phyloP scores from a whole-genome alignment of 2,329 filamentous ascomycete genomes.

The Didymella pinodella region DNA sequence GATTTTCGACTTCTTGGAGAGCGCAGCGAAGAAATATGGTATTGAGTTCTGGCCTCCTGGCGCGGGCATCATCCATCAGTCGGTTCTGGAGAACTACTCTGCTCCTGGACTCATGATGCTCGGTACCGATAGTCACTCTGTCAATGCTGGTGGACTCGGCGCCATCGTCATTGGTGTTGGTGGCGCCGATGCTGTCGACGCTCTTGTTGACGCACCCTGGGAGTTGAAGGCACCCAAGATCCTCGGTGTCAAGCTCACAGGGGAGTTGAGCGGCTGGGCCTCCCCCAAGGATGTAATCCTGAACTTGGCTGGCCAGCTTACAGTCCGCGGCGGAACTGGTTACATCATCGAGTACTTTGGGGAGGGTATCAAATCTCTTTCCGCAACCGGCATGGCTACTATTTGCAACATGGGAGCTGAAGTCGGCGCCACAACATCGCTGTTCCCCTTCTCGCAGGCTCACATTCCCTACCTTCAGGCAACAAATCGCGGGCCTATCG shows the following conservation, averaged over 20 bases:
- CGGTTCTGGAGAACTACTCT: slow-evolving; percentile 96
- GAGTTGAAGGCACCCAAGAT: slow-evolving; percentile 95
- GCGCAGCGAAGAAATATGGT: slow-evolving; percentile 66
- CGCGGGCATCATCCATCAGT: slow-evolving; percentile 77
- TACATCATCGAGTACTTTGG: slow-evolving; percentile 96
- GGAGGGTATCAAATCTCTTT: slow-evolving; percentile 85
- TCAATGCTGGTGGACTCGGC: slow-evolving; percentile 93
- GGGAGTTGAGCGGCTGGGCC: slow-evolving; percentile 87
- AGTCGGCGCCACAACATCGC: slow-evolving; percentile 92
- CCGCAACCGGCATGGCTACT: slow-evolving; percentile 92
- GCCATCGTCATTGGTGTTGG: slow-evolving; percentile 97
- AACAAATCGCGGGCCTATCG: slow-evolving; percentile 78
- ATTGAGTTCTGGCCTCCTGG: slow-evolving; percentile 56
- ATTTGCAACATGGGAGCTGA: slow-evolving; percentile 83
- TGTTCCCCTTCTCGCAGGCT: slow-evolving; percentile 89
- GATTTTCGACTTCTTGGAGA: slow-evolving; percentile 97
- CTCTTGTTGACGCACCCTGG: slow-evolving; percentile 95
- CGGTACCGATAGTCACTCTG: slow-evolving; percentile 95
- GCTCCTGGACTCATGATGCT: slow-evolving; percentile 99
- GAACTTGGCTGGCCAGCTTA: slow-evolving; percentile 85
- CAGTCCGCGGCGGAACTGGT: slow-evolving; percentile 91
- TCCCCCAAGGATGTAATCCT: slow-evolving; percentile 96
- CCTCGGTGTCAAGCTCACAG: slow-evolving; percentile 83
- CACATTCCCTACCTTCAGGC: slow-evolving; percentile 86
- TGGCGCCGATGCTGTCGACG: slow-evolving; percentile 86